phyloP scores from a whole-genome alignment of 176 grass and related monocot genomes.

The Rhynchospora pubera region DNA sequence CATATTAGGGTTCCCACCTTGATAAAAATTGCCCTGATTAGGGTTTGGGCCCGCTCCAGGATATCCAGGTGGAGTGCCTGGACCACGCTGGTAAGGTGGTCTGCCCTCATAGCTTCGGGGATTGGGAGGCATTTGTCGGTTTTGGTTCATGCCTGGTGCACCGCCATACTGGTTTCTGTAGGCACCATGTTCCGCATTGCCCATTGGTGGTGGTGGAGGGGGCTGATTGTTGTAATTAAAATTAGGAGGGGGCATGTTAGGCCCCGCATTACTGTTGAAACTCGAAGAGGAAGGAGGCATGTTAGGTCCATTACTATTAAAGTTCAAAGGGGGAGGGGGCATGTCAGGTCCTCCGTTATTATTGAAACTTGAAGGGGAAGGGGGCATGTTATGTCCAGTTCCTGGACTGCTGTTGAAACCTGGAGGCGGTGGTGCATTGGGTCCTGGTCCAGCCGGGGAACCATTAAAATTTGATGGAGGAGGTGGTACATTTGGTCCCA shows the following conservation, averaged over 20 bases:
- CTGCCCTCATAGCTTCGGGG: conserved; percentile 1
- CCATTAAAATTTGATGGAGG: background rate
- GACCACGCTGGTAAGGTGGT: background rate
- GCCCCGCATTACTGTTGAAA: background rate
- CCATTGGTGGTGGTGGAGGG: conserved; percentile 18
- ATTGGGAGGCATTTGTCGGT: conserved; percentile 14
- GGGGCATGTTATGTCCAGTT: conserved; percentile 23
- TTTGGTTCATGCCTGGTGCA: conserved; percentile 22
- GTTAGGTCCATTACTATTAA: conserved; percentile 17
- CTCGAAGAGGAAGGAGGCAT: background rate
- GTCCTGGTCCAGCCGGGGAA: background rate
- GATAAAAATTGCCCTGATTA: conserved; percentile 22
- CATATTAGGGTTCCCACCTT: conserved; percentile 33
- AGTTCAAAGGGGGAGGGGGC: conserved; percentile 20
- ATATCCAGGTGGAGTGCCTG: conserved; percentile 5
- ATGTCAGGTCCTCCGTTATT: conserved; percentile 30
- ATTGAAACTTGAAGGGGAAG: conserved; percentile 27
- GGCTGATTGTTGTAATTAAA: conserved; percentile 28
- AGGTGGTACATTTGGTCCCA: background rate
- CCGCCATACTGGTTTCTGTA: conserved; percentile 45
- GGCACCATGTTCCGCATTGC: conserved; percentile 29
- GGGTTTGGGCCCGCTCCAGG: conserved; percentile 2
- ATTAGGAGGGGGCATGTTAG: too few species aligned
- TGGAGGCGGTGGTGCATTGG: background rate
- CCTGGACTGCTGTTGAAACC: conserved; percentile 28